Evolutionary conservation across 805 yeast species (phyloP), one percentile per base, ranked within the genome.

Genomic region (Ogataea sp.): DNA sequence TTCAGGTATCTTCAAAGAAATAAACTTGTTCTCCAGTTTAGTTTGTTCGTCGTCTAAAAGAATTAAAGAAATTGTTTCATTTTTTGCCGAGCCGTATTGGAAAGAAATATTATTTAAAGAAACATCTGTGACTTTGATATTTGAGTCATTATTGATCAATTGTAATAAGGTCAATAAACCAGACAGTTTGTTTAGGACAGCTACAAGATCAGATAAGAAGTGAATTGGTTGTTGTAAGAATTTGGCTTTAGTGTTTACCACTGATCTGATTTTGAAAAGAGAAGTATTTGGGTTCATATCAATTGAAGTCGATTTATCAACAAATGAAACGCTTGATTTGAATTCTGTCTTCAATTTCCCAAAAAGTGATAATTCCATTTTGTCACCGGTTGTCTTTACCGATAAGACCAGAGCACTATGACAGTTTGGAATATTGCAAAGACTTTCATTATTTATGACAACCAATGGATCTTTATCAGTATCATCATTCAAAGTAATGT

Each of bases 401-500:
- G 52, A 49, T 18, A 68, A 41, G 21, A 61, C 51, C 25, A 67
- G 35, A 2, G 67, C 52, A 20, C 57, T 58, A 10, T 60, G 55
- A 35, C 68, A 59, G 38, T 56, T 54, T 3, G 65, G 61, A 10
- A 67, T 61, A 33, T 59, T 51, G 37, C 60, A 60, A 33, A 67
- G 53, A 1, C 65, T 46, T 25, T 58, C 53, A 16, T 68, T 67
- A 30, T 61, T 55, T 14, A 65, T 49, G 3, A 64, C 38, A 18
- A 68, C 44, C 26, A 59, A 41, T 6, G 60, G 52, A 36, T 59
- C 58, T 11, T 39, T 38, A 21, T 37, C 30, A 11, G 26, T 28
- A 29, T 36, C 36, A 33, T 24, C 36, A 33, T 24, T 39, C 3
- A 50, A 24, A 5, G 27, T 38, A 9, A 44, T 8, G 32, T 32